A percentile compares a stretch with the other conserved stretches of the same genome.
Conservation (phyloP, 306 rosid genomes). For the Begonia fuchsioides region DNA sequence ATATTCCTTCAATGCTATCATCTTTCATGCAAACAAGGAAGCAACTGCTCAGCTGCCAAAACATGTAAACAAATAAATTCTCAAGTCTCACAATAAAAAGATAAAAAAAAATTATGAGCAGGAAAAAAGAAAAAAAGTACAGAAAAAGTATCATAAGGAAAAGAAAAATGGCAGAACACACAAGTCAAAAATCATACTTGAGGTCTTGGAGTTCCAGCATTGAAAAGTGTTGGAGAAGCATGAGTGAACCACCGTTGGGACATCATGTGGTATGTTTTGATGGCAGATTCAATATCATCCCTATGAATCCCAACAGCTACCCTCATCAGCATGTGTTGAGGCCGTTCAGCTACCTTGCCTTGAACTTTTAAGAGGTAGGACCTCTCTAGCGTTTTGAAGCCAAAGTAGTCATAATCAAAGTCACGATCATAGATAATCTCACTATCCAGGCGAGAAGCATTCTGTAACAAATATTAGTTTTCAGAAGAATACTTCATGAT, state of each 20-base stretch:
- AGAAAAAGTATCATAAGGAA: no score
- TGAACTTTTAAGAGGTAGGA: slow-evolving; percentile 78
- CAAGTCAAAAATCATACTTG: slow-evolving; percentile 30
- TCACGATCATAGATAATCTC: slow-evolving; percentile 95
- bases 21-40: slow-evolving; percentile 88
- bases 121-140: no score
- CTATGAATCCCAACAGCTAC: slow-evolving; percentile 96
- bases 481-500: no score
- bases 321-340: slow-evolving; percentile 98
- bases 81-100: no score
- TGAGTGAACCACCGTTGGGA: slow-evolving; percentile 98
- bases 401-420: slow-evolving; percentile 88
- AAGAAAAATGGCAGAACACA: background rate
- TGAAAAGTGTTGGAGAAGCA: slow-evolving; percentile 93
- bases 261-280: slow-evolving; percentile 79
- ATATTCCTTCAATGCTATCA: slow-evolving; percentile 89
- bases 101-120: no score
- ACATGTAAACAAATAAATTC: no score
- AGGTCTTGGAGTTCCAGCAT: slow-evolving; percentile 93
- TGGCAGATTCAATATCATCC: slow-evolving; percentile 71
- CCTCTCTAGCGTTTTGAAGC: slow-evolving; percentile 95
- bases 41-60: slow-evolving; percentile 88
- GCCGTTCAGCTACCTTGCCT: slow-evolving; percentile 81
- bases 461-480: slow-evolving; percentile 19
- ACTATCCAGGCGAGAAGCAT: slow-evolving; percentile 83